These are phyloP conservation scores for Neoscytalidium dimidiatum DNA, from an alignment of 2,329 filamentous ascomycete genomes.

Conservation along the genomic window DNA sequence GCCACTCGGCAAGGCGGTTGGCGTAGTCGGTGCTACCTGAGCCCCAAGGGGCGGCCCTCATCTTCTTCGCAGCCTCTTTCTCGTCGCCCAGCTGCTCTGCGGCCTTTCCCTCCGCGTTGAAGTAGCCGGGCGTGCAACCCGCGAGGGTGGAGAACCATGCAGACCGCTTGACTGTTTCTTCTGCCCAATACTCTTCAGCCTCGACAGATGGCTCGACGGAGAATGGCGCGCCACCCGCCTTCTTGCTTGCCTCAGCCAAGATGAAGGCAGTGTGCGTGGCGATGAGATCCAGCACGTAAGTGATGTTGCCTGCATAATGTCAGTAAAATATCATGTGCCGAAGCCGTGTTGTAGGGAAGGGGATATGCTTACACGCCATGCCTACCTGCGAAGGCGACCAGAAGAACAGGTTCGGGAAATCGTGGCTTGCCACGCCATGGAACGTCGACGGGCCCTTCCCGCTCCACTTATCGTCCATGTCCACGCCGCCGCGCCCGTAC, in stretches of 20 bases:
- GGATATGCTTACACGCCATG: slow-evolving; percentile 33
- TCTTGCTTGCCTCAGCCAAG: not conserved
- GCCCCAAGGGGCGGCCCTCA: not conserved
- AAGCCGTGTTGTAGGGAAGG: slow-evolving; percentile 53
- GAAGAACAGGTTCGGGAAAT: slow-evolving; percentile 60
- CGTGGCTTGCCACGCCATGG: slow-evolving; percentile 52
- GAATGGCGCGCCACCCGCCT: not conserved
- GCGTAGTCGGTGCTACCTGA: not conserved
- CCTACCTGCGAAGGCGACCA: slow-evolving; percentile 19
- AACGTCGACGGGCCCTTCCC: slow-evolving; percentile 48
- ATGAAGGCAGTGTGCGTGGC: not conserved
- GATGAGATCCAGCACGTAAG: not conserved
- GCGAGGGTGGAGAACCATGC: not conserved
- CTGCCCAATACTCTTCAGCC: not conserved
- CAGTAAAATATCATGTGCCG: slow-evolving; percentile 53
- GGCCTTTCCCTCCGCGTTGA: not conserved
- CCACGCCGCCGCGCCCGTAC: slow-evolving; percentile 46
- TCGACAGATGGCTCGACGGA: not conserved
- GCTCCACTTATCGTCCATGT: slow-evolving; percentile 51
- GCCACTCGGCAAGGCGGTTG: not conserved
- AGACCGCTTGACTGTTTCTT: not conserved
- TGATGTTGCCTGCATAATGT: not conserved
- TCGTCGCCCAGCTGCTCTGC: not conserved
- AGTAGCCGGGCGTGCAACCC: slow-evolving; percentile 1
- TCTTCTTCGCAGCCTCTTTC: not conserved